These are phyloP conservation scores for Stephanodiscus triporus DNA, from an alignment of 108 stramenopile genomes.

Conservation along the genomic window DNA sequence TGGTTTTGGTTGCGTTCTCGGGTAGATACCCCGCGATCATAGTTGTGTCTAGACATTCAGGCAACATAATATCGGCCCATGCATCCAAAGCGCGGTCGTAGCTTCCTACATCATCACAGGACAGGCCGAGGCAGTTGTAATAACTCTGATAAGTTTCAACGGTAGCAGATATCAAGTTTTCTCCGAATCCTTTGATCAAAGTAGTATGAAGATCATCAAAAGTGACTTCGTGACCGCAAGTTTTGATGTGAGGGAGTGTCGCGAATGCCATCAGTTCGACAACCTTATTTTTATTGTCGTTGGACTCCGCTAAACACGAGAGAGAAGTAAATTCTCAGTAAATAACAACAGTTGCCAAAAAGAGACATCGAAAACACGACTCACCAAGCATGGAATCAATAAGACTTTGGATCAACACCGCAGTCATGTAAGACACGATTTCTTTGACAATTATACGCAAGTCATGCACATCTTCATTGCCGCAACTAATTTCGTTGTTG, in stretches of 20 bases:
- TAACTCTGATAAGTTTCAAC: slow-evolving; percentile 49
- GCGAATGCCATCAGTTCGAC: slow-evolving; percentile 51
- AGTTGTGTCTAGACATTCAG: slow-evolving; percentile 37
- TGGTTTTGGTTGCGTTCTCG: slow-evolving; percentile 43
- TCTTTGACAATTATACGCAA: slow-evolving; percentile 65
- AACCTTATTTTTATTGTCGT: slow-evolving; percentile 47
- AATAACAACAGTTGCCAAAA: neutral
- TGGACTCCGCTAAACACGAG: slow-evolving; percentile 33
- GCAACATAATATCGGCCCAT: slow-evolving; percentile 5
- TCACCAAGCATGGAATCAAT: slow-evolving; percentile 59
- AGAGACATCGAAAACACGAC: slow-evolving; percentile 11
- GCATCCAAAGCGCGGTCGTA: neutral
- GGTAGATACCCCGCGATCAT: slow-evolving; percentile 72
- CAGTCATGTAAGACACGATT: slow-evolving; percentile 70
- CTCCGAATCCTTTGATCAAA: slow-evolving; percentile 36
- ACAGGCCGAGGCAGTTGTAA: slow-evolving; percentile 74
- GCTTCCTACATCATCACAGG: slow-evolving; percentile 72
- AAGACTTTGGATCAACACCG: slow-evolving; percentile 71
- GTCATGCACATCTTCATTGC: slow-evolving; percentile 33
- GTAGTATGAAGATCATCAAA: slow-evolving; percentile 62
- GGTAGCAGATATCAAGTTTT: slow-evolving; percentile 38
- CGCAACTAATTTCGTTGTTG: slow-evolving; percentile 56
- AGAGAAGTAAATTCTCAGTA: neutral
- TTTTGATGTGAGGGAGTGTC: slow-evolving; percentile 65
- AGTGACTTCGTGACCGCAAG: slow-evolving; percentile 53